These are phyloP conservation scores for Lepidium campestre DNA, from an alignment of 441 rosid genomes.

Conservation along the genomic window DNA sequence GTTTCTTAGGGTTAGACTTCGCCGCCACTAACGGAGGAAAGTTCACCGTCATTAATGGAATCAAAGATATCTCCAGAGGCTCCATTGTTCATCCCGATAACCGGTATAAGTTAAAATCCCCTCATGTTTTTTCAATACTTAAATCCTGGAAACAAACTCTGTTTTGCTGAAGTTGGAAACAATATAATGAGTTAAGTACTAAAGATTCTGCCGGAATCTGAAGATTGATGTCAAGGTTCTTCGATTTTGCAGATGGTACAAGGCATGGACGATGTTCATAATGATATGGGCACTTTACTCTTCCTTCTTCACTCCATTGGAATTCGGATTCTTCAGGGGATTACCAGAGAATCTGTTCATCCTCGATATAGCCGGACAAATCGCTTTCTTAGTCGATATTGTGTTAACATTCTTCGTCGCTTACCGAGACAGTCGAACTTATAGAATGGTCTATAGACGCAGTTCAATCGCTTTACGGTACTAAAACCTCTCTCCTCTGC, in stretches of 20 bases:
- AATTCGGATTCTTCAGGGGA: constrained; percentile 70
- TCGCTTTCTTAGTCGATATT: constrained; percentile 54
- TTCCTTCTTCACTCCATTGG: constrained; percentile 66
- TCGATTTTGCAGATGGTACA: constrained; percentile 37
- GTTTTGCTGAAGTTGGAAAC: too few relatives aligned
- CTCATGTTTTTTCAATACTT: too few relatives aligned
- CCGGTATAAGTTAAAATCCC: constrained; percentile 34
- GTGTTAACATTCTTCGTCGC: constrained; percentile 50
- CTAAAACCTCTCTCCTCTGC: neutral
- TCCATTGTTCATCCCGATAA: constrained; percentile 70
- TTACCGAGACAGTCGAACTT: constrained; percentile 40
- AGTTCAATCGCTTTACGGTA: constrained; percentile 52
- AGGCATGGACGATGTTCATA: constrained; percentile 52
- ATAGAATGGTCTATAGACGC: constrained; percentile 45
- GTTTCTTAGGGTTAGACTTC: constrained; percentile 39
- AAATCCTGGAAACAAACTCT: too few relatives aligned
- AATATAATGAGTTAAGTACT: too few relatives aligned
- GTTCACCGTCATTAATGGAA: constrained; percentile 49
- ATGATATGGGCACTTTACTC: constrained; percentile 61
- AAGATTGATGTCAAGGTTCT: neutral
- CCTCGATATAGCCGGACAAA: constrained; percentile 48
- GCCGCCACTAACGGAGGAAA: constrained; percentile 24
- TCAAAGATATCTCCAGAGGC: constrained; percentile 36
- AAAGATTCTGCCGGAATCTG: neutral
- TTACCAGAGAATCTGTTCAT: constrained; percentile 49